phyloP scores from a whole-genome alignment of 2,329 filamentous ascomycete species.

The Neonectria magnoliae region DNA sequence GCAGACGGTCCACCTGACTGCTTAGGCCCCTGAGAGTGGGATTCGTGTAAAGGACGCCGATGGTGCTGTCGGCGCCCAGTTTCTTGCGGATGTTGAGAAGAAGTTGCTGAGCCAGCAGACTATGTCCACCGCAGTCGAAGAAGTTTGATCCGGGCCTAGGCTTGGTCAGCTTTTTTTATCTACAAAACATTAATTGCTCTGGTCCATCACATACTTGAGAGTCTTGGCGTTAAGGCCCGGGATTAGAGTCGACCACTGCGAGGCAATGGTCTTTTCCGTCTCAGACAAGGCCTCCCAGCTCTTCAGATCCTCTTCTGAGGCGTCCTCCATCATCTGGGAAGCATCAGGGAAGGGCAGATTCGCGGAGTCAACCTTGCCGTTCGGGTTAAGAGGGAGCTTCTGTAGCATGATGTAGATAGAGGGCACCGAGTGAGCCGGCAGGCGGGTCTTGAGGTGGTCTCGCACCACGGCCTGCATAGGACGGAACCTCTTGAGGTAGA shows the following conservation, averaged over 20 bases:
- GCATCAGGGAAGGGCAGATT: constrained; percentile 83
- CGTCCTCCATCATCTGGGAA: constrained; percentile 64
- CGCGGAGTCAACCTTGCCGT: constrained; percentile 83
- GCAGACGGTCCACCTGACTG: constrained; percentile 6
- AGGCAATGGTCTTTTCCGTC: constrained; percentile 54
- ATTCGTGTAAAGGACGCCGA: constrained; percentile 45
- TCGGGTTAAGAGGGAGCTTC: constrained; percentile 76
- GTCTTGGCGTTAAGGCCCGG: constrained; percentile 73
- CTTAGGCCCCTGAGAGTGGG: constrained; percentile 14
- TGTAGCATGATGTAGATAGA: constrained; percentile 47
- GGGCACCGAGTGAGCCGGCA: constrained; percentile 49
- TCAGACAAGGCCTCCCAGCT: constrained; percentile 61
- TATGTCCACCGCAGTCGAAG: constrained; percentile 54
- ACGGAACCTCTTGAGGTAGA: constrained; percentile 58
- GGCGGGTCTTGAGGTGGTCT: constrained; percentile 34
- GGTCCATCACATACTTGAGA: neutral
- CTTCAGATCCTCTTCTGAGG: constrained; percentile 50
- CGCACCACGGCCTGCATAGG: constrained; percentile 58
- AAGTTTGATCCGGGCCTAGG: constrained; percentile 35
- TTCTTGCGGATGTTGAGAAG: constrained; percentile 65
- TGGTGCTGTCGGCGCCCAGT: constrained; percentile 44
- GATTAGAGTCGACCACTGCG: constrained; percentile 79
- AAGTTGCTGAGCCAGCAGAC: constrained; percentile 74
- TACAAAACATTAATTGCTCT: no score
- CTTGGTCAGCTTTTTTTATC: no score